Base-by-base conservation (phyloP, 148 eudicot species). In the Vaccinium myrtillus region DNA sequence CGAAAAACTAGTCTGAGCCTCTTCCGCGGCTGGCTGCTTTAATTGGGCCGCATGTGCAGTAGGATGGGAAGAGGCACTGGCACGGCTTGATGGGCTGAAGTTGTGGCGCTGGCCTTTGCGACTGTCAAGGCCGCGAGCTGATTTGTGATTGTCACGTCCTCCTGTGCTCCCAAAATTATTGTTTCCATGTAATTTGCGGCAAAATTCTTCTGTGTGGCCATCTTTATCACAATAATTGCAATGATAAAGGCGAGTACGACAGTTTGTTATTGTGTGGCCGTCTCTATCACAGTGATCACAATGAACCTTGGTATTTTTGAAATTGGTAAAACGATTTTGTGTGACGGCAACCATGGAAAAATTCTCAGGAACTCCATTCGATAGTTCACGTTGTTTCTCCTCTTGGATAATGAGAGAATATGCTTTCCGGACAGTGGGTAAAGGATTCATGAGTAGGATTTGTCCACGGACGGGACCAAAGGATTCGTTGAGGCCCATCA, bases 351-450 rank as follows among this genome's bases (percentile, higher is more conserved):
- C 79, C 6, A 75, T 83, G 15, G 80, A 53, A 46, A 83, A 36
- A 48, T 15, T 83, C 21, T 75, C 67, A 51, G 11, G 27, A 12
- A 75, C 8, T 36, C 39, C 54, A 1, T 27, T 9, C 5, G 43
- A 8, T 18, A 83, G 18, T 73, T 73, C 58, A 6, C 79, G 70
- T 39, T 83, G 69, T 5, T 9, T 78, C 11, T 78, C 19, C 18
- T 78, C 61, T 51, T 78, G 80, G 12, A 78, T 21, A 6, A 74
- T 56, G 7, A 83, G 79, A 2, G 79, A 75, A 43, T 83, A 83
- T 2, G 79, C 85, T 74, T 83, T 76, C 39, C 51, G 51, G 9
- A 83, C 39, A 75, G 69, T 56, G 10, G 85, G 85, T 27, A 83
- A 12, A 16, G 85, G 85, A 15, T 39, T 6, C 79, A 83, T 83